Evolutionary conservation across 2,329 filamentous ascomycete genomes (phyloP).

Genomic region (Botrytis tulipae): DNA sequence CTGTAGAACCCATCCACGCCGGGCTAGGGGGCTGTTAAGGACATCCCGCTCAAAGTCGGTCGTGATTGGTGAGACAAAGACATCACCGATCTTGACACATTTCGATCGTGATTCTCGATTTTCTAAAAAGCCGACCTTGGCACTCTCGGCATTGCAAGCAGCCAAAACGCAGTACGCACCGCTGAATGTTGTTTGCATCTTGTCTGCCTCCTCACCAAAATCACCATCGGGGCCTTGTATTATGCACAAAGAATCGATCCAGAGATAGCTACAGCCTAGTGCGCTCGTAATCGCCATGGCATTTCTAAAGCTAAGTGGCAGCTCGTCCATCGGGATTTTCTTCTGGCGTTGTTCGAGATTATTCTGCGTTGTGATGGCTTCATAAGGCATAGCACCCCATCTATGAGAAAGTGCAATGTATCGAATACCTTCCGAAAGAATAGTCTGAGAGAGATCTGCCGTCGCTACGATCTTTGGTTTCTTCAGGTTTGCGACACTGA

Average conservation of each 20-base stretch:
- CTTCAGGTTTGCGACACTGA: neutral
- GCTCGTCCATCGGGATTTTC: constrained; percentile 22
- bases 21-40: constrained; percentile 36
- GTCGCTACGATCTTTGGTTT: neutral
- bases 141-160: constrained; percentile 10
- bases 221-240: constrained; percentile 36
- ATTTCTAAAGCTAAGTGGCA: constrained; percentile 34
- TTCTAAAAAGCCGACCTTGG: neutral
- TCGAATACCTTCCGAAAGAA: neutral
- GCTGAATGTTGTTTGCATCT: constrained; percentile 33
- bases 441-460: neutral
- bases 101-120: neutral
- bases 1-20: constrained; percentile 44
- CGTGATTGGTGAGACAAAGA: constrained; percentile 1
- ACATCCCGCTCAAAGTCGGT: constrained; percentile 41
- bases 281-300: constrained; percentile 33
- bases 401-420: constrained; percentile 25
- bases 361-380: neutral
- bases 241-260: constrained; percentile 41
- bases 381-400: constrained; percentile 22
- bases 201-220: constrained; percentile 29
- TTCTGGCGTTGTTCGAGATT: constrained; percentile 7
- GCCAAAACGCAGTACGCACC: constrained; percentile 20
- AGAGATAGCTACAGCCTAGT: constrained; percentile 36
- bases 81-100: neutral